phyloP scores from a whole-genome alignment of 352 stramenopile genomes.

The Globisporangium perplexum region DNA sequence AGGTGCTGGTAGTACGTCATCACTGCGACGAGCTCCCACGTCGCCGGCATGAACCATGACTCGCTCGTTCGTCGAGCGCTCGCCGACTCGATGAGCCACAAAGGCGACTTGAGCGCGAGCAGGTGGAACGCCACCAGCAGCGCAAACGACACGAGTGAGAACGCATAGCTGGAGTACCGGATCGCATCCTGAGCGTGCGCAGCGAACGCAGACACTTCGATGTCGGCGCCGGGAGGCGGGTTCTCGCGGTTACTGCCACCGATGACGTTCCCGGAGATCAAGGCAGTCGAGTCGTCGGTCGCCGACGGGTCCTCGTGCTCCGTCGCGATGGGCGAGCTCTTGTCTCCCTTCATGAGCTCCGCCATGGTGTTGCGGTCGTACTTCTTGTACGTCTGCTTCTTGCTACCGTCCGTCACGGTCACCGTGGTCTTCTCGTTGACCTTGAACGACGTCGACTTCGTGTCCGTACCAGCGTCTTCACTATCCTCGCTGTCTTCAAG shows the following conservation, averaged over 20 bases:
- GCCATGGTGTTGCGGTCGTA: slow-evolving; percentile 17
- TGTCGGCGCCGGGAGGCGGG: slow-evolving; percentile 46
- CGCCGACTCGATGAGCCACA: slow-evolving; percentile 28
- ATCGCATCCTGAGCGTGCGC: slow-evolving; percentile 43
- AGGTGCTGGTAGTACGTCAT: slow-evolving; percentile 70
- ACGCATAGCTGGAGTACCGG: slow-evolving; percentile 37
- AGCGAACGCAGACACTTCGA: slow-evolving; percentile 38
- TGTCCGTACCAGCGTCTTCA: background rate
- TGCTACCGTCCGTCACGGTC: slow-evolving; percentile 14
- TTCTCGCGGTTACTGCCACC: slow-evolving; percentile 46
- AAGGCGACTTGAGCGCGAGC: slow-evolving; percentile 35
- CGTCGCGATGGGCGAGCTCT: background rate
- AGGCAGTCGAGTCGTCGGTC: slow-evolving; percentile 11
- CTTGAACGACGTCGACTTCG: slow-evolving; percentile 4
- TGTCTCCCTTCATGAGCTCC: slow-evolving; percentile 4
- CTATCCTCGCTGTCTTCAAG: slow-evolving; percentile 3
- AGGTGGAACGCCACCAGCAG: slow-evolving; percentile 58
- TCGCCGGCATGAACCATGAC: slow-evolving; percentile 50
- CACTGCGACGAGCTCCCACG: slow-evolving; percentile 59
- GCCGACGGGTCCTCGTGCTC: background rate
- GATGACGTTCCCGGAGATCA: slow-evolving; percentile 20
- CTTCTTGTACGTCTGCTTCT: slow-evolving; percentile 14
- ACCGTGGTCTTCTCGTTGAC: slow-evolving; percentile 6
- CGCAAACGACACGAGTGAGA: slow-evolving; percentile 36
- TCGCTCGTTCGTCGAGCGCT: slow-evolving; percentile 2